phyloP scores from a whole-genome alignment of 768 basidiomycete species.

The Mycena indigotica region DNA sequence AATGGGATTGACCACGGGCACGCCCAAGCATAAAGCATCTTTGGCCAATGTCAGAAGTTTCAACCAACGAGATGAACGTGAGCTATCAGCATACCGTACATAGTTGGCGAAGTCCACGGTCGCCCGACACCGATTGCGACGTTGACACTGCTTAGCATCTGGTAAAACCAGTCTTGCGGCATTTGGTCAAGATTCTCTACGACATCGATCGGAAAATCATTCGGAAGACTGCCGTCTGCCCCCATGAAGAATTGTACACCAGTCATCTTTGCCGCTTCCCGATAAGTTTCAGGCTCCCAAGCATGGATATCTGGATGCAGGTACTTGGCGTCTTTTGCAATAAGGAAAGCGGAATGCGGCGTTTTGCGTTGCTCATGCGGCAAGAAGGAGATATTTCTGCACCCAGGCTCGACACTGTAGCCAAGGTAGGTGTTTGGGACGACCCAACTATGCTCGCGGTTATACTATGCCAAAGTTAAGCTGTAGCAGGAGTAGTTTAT shows the following conservation, averaged over 20 bases:
- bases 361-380: slow-evolving; percentile 27
- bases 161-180: slow-evolving; percentile 8
- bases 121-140: slow-evolving; percentile 8
- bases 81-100: not conserved
- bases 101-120: not conserved
- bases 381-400: slow-evolving; percentile 23
- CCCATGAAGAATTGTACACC: not conserved
- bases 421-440: slow-evolving; percentile 21
- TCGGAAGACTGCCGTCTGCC: not conserved
- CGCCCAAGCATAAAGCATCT: slow-evolving; percentile 37
- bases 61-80: not conserved
- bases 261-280: not conserved
- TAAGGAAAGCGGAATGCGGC: slow-evolving; percentile 1
- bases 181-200: slow-evolving; percentile 6
- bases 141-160: not conserved
- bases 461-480: slow-evolving; percentile 15
- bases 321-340: slow-evolving; percentile 2
- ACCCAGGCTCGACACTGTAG: slow-evolving; percentile 36
- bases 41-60: not conserved
- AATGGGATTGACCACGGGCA: slow-evolving; percentile 41
- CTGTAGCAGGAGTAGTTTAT: not conserved
- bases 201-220: slow-evolving; percentile 2
- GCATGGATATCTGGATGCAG: not conserved
- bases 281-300: slow-evolving; percentile 8
- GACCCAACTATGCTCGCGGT: not conserved